These are phyloP conservation scores for Talaromyces sp. DNA, from an alignment of 2,329 filamentous ascomycete species.

Conservation along the genomic window DNA sequence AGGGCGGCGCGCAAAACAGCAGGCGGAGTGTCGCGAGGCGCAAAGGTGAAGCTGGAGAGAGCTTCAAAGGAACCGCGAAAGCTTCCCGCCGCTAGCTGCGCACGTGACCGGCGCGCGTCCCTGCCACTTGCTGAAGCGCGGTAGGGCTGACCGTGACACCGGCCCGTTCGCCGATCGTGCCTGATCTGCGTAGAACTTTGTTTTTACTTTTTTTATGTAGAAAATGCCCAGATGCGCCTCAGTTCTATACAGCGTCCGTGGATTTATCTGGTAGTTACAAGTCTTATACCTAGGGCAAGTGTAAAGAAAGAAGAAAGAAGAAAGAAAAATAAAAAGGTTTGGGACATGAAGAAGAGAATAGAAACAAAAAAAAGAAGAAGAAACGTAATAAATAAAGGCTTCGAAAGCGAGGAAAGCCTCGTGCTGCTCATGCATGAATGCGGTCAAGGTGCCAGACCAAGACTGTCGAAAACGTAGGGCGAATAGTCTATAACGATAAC, in stretches of 20 bases:
- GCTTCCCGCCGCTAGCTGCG: constrained; percentile 1
- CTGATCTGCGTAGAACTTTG: neutral
- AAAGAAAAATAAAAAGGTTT: neutral
- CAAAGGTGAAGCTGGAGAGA: constrained; percentile 1
- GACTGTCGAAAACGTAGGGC: constrained; percentile 64
- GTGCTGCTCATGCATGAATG: neutral
- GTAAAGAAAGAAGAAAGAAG: neutral
- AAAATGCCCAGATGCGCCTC: neutral
- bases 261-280: neutral
- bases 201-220: neutral
- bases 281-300: neutral
- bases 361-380: neutral
- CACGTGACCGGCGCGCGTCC: constrained; percentile 1
- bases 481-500: constrained; percentile 74
- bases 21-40: neutral
- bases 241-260: neutral
- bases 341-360: neutral
- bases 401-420: neutral
- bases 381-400: neutral
- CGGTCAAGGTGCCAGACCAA: constrained; percentile 42
- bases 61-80: constrained; percentile 3
- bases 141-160: neutral
- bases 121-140: neutral
- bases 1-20: constrained; percentile 2
- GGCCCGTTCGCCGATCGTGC: neutral